Percentiles rank a stretch among this genome's conserved stretches.
Conservation (phyloP, 2,329 filamentous ascomycete genomes). For the Didymella arachidicola region DNA sequence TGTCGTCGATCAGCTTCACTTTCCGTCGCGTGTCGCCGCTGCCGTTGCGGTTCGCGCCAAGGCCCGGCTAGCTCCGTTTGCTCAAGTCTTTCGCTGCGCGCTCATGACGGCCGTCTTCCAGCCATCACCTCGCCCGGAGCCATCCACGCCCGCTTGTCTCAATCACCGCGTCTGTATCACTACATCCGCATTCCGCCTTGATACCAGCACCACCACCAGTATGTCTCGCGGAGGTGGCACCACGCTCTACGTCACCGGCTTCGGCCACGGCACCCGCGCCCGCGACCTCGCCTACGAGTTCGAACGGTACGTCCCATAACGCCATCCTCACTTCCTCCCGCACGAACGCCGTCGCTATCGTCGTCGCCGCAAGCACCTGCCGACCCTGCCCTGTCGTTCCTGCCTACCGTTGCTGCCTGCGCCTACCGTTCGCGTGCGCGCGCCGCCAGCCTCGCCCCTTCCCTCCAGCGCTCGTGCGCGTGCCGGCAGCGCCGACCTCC, state of each 20-base stretch:
- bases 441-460: slow-evolving; percentile 17
- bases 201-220: slow-evolving; percentile 33
- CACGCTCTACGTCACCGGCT: slow-evolving; percentile 98
- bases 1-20: not conserved
- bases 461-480: slow-evolving; percentile 14
- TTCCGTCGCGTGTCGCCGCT: slow-evolving; percentile 5
- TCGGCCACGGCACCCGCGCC: slow-evolving; percentile 97
- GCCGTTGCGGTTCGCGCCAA: slow-evolving; percentile 7
- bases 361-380: slow-evolving; percentile 50
- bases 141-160: slow-evolving; percentile 24
- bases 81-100: slow-evolving; percentile 21
- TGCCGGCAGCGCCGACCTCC: slow-evolving; percentile 27
- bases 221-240: slow-evolving; percentile 94
- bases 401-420: not conserved
- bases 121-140: slow-evolving; percentile 22
- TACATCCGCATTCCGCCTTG: slow-evolving; percentile 14
- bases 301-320: slow-evolving; percentile 92
- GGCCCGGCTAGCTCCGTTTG: slow-evolving; percentile 16
- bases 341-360: slow-evolving; percentile 44
- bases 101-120: slow-evolving; percentile 23
- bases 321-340: slow-evolving; percentile 40
- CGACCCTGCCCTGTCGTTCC: slow-evolving; percentile 33
- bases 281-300: slow-evolving; percentile 99
- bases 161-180: slow-evolving; percentile 24
- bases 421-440: not conserved